These are phyloP conservation scores for Paramecium bursaria DNA, from an alignment of 73 alveolate species.

Conservation along the genomic window DNA sequence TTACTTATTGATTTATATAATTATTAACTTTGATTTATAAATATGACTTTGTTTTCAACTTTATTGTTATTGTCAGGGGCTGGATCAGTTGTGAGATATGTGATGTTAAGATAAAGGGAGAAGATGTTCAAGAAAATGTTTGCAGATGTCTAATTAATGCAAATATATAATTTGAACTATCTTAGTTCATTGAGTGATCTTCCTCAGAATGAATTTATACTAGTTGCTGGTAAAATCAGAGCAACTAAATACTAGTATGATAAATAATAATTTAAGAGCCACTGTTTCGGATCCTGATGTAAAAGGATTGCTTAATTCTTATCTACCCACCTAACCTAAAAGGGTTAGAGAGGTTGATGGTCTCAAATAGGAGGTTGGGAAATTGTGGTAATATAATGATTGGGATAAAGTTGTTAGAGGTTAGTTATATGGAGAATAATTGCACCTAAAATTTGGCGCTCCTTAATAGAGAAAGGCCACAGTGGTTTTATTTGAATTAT, in stretches of 20 bases:
- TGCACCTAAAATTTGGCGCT: no score
- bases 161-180: constrained; percentile 11
- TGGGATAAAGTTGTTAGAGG: no score
- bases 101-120: constrained; percentile 16
- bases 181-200: constrained; percentile 5
- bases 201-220: constrained; percentile 10
- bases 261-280: not conserved
- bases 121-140: constrained; percentile 10
- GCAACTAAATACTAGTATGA: not conserved
- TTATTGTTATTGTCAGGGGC: not conserved
- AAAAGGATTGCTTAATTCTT: not conserved
- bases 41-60: not conserved
- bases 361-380: no score
- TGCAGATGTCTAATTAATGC: constrained; percentile 43
- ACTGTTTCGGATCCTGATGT: constrained; percentile 1
- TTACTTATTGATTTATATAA: no score
- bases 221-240: constrained; percentile 33
- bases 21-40: no score
- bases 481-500: no score
- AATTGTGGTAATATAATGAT: no score
- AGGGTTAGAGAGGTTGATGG: constrained; percentile 23
- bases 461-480: no score
- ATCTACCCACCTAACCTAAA: constrained; percentile 12
- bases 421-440: no score
- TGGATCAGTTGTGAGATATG: constrained; percentile 22